These are phyloP conservation scores for Lentinula edodes DNA, from an alignment of 768 basidiomycete genomes.

Conservation along the genomic window DNA sequence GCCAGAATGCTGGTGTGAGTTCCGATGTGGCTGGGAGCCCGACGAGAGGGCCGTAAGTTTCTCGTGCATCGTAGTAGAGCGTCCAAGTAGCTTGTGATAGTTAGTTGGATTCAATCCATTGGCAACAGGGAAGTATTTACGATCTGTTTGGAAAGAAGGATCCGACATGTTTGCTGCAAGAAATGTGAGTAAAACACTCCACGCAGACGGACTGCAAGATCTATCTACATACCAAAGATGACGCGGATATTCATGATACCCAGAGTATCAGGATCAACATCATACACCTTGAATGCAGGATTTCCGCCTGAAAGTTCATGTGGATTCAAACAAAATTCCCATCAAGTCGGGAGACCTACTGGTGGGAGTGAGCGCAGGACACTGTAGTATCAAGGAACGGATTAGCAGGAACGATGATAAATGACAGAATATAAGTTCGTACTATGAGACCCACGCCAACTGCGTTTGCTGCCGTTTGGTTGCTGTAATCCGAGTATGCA, in stretches of 20 bases:
- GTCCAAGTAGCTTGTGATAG: conserved; percentile 24
- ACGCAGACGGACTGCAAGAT: too few relatives aligned
- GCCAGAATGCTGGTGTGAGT: conserved; percentile 35
- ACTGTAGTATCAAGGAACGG: background rate
- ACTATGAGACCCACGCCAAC: conserved; percentile 24
- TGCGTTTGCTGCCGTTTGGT: conserved; percentile 24
- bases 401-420: background rate
- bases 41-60: conserved; percentile 26
- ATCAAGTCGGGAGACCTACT: conserved; percentile 16
- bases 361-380: conserved; percentile 33
- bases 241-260: conserved; percentile 32
- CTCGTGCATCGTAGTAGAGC: conserved; percentile 31
- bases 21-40: conserved; percentile 14
- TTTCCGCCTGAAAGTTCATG: conserved; percentile 21
- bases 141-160: conserved; percentile 20
- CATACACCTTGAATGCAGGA: conserved; percentile 34
- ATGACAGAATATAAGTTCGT: background rate
- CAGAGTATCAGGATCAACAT: conserved; percentile 36
- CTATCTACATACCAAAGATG: conserved; percentile 21
- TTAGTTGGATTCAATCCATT: background rate
- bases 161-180: conserved; percentile 19
- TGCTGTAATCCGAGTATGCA: conserved; percentile 29
- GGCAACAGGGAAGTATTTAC: conserved; percentile 6
- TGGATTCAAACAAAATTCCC: background rate
- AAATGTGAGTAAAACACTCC: background rate